Conservation (phyloP, 805 yeast genomes). For the Candida ovalis region DNA sequence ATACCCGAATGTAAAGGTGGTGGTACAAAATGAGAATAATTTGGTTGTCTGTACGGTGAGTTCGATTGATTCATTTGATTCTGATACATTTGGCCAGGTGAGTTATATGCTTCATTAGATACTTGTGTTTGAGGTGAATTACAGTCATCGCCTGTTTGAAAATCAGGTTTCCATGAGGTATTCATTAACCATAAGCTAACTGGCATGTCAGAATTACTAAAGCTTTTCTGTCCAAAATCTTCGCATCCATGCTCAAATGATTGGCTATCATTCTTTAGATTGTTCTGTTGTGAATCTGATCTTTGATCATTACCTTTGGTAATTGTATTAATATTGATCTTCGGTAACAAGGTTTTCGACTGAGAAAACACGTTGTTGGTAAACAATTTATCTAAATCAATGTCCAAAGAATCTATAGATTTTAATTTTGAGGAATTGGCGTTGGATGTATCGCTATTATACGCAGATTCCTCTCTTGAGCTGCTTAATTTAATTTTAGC, state of each 20-base stretch:
- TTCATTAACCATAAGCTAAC: conserved; percentile 19
- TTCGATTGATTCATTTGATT: background rate
- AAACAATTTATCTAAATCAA: conserved; percentile 22
- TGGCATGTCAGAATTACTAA: conserved; percentile 7
- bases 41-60: background rate
- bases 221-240: background rate
- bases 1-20: background rate
- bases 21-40: background rate
- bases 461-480: conserved; percentile 1
- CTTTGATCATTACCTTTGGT: background rate
- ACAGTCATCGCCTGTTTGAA: conserved; percentile 1
- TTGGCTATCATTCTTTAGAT: background rate
- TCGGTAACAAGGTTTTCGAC: conserved; percentile 15
- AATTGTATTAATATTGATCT: conserved; percentile 12
- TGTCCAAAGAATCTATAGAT: conserved; percentile 12
- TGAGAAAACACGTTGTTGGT: conserved; percentile 25
- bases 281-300: background rate
- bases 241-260: background rate
- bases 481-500: conserved; percentile 10
- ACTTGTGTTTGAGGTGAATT: background rate
- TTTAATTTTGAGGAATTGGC: conserved; percentile 7
- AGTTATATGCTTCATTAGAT: background rate
- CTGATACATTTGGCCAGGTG: background rate
- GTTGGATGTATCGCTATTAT: background rate
- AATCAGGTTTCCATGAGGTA: conserved; percentile 17